These are phyloP conservation scores for Trichocladium uniseriatum DNA, from an alignment of 495 filamentous ascomycete genomes.

Conservation along the genomic window DNA sequence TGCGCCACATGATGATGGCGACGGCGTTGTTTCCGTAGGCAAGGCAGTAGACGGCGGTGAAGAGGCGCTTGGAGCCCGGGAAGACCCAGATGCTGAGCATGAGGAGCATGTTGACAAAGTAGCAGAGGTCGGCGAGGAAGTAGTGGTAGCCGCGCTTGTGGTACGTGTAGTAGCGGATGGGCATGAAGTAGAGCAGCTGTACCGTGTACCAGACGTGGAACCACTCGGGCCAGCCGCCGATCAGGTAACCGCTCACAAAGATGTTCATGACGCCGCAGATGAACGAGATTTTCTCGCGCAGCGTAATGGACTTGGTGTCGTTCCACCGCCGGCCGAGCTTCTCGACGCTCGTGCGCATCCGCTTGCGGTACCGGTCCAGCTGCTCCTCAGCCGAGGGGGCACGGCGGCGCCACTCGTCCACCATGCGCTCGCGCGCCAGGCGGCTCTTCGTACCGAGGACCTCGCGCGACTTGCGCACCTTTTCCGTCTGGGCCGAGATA, in stretches of 20 bases:
- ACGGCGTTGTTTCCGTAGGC: constrained; percentile 94
- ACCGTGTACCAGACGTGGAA: constrained; percentile 89
- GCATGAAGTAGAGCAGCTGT: constrained; percentile 90
- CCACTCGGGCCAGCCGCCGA: constrained; percentile 74
- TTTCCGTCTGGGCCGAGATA: constrained; percentile 71
- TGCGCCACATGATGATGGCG: constrained; percentile 99
- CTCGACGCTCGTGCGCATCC: constrained; percentile 82
- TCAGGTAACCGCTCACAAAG: constrained; percentile 88
- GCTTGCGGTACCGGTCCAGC: constrained; percentile 78
- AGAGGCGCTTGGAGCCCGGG: constrained; percentile 79
- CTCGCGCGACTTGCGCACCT: constrained; percentile 71
- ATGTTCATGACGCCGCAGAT: constrained; percentile 94
- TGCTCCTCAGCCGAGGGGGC: constrained; percentile 83
- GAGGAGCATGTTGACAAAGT: constrained; percentile 88
- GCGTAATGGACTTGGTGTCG: constrained; percentile 74
- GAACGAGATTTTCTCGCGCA: constrained; percentile 91
- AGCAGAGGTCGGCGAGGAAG: constrained; percentile 94
- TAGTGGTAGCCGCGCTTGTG: constrained; percentile 88
- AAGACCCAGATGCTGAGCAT: constrained; percentile 84
- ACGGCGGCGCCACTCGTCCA: constrained; percentile 78
- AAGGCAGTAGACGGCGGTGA: constrained; percentile 88
- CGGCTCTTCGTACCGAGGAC: constrained; percentile 47
- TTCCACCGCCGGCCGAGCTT: constrained; percentile 78
- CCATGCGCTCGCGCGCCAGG: constrained; percentile 57
- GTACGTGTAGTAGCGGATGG: constrained; percentile 85